Base-by-base conservation (phyloP, 371 early-diverging fungal species). In the Haplosporangium sp. region DNA sequence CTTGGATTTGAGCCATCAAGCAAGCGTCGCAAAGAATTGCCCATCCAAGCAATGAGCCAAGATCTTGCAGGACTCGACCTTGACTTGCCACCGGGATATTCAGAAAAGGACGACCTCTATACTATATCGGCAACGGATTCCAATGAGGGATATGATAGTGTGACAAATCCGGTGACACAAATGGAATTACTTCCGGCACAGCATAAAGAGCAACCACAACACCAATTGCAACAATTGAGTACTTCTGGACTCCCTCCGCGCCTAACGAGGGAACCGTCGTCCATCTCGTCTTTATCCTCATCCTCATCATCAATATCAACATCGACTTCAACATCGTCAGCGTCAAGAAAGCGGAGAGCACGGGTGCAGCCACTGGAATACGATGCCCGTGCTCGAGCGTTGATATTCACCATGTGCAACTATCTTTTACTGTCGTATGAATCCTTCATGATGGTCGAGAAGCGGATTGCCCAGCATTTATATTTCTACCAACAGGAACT, bases 311-410 rank as follows among this genome's bases (percentile, higher is more conserved):
- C 54, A 23, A 50, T 56, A 5, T 21, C 36, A 0, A 13, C 55
- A 45, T 45, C 64, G 9, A 10, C 29, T 8, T 57, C 69, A 10
- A 5, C 63, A 18, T 40, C 52, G 13, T 23, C 63, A 47, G 18
- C 54, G 9, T 29, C 16, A 37, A 62, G 42, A 16, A 67, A 59
- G 55, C 12, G 18, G 12, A 13, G 36, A 21, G 64, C 59, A 36
- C 54, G 71, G 18, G 58, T 68, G 0, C 69, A 80, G 18, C 82
- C 80, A 10, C 66, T 73, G 9, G 82, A 82, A 52, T 83, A 83
- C 37, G 83, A 83, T 47, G 69, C 83, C n/a, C 72, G 83, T 16
- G 71, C 83, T 9, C 55, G 83, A 58, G 82, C 82, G 0, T 50
- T 80, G 16, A 54, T 83, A n/a, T 82, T 82, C 42, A 55, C 58